phyloP scores from a whole-genome alignment of 2,329 filamentous ascomycete species.

The Pseudogymnoascus sp. region DNA sequence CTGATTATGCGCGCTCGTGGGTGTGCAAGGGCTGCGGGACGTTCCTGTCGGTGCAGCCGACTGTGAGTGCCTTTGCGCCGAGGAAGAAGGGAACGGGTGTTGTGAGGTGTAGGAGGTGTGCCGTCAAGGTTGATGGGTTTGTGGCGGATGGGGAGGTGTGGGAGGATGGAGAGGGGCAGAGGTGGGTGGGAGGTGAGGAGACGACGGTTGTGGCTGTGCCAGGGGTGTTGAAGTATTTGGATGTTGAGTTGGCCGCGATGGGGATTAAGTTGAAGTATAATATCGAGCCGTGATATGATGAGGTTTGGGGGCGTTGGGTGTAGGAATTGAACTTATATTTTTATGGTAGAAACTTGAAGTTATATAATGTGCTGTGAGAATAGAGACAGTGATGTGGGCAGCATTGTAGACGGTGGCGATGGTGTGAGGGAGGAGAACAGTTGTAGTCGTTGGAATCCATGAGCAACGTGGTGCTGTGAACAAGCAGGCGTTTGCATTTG shows the following conservation, averaged over 20 bases:
- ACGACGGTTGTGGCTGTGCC: constrained; percentile 89
- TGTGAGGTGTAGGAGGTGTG: constrained; percentile 75
- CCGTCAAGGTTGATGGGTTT: constrained; percentile 35
- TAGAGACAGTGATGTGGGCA: no score
- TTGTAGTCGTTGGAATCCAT: no score
- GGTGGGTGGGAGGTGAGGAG: constrained; percentile 82
- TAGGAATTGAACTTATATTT: not conserved
- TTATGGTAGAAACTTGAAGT: no score
- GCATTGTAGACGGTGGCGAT: no score
- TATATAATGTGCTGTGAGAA: no score
- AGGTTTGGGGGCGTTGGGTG: not conserved
- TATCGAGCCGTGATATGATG: constrained; percentile 40
- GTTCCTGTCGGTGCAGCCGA: constrained; percentile 81
- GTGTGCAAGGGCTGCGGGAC: constrained; percentile 84
- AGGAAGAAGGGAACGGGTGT: constrained; percentile 61
- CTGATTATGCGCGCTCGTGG: constrained; percentile 83
- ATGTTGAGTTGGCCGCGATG: constrained; percentile 95
- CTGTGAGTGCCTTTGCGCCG: constrained; percentile 57
- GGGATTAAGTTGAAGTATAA: constrained; percentile 91
- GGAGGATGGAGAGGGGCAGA: constrained; percentile 82
- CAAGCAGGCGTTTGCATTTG: no score
- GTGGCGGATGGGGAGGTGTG: constrained; percentile 63
- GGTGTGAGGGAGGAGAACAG: no score
- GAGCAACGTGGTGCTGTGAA: no score
- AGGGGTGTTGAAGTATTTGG: constrained; percentile 84